Percentiles rank a stretch among this genome's conserved stretches.
Evolutionary conservation across 1,139 yeast species (phyloP).

Genomic region (Yamadazyma friedrichii): DNA sequence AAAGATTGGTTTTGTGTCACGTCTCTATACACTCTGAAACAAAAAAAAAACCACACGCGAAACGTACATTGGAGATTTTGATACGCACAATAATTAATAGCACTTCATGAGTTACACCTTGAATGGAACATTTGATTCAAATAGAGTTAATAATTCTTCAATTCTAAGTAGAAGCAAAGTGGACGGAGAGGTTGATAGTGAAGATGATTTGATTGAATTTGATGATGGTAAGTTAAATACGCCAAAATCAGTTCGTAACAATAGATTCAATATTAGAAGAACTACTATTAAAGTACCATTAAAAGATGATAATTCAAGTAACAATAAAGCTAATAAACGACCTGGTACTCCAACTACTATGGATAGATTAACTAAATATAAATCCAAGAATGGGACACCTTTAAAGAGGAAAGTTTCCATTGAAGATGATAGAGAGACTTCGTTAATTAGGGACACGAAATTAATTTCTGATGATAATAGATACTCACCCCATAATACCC

Average conservation of each 20-base stretch:
- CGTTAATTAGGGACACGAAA: constrained; percentile 17
- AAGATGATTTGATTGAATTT: constrained; percentile 20
- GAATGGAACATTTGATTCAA: constrained; percentile 2
- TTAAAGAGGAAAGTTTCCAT: constrained; percentile 10
- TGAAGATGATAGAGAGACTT: constrained; percentile 12
- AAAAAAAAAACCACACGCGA: neutral
- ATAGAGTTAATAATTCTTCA: neutral
- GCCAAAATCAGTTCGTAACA: constrained; percentile 16
- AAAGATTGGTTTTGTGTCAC: no score
- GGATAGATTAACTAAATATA: constrained; percentile 10
- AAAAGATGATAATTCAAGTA: constrained; percentile 13
- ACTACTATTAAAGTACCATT: constrained; percentile 21
- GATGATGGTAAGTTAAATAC: constrained; percentile 24
- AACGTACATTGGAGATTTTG: no score
- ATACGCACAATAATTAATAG: neutral
- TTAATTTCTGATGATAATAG: constrained; percentile 23
- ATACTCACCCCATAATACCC: constrained; percentile 18
- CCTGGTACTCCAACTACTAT: constrained; percentile 13
- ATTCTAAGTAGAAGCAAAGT: constrained; percentile 2
- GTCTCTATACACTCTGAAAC: neutral
- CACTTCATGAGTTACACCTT: constrained; percentile 1
- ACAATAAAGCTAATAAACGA: constrained; percentile 2
- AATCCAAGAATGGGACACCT: constrained; percentile 20
- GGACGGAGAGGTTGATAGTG: constrained; percentile 1
- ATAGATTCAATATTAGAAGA: constrained; percentile 10